A percentile compares a stretch with the other conserved stretches of the same genome.
Evolutionary conservation across 164 flowering plant genomes (phyloP).

Genomic region (Nymphaea thermarum): DNA sequence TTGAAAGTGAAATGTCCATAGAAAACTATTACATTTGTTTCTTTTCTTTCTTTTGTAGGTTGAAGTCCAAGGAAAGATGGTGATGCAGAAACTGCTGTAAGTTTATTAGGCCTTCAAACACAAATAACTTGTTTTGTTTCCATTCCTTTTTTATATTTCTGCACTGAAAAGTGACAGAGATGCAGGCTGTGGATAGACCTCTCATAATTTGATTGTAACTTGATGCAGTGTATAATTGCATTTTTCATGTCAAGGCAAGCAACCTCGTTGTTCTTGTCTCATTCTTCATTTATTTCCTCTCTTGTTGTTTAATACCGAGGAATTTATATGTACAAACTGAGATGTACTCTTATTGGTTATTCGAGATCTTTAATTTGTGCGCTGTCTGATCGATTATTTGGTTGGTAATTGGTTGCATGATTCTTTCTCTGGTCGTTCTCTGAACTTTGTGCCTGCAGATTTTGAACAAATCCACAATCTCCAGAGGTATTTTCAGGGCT

Average conservation of each 20-base stretch:
- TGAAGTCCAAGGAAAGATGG: conserved; percentile 11
- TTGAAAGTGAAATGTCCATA: no score
- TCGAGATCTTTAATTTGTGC: no score
- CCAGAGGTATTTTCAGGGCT: no score
- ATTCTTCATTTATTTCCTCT: conserved; percentile 1
- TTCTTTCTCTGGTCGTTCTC: no score
- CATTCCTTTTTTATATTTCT: conserved; percentile 7
- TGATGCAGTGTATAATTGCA: conserved; percentile 25
- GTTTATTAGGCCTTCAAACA: not conserved
- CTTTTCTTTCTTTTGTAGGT: conserved; percentile 12
- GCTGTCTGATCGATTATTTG: no score
- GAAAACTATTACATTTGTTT: not conserved
- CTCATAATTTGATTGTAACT: conserved; percentile 5
- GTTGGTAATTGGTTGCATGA: no score
- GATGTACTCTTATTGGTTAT: no score
- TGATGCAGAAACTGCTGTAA: conserved; percentile 2
- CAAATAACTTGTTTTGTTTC: conserved; percentile 4
- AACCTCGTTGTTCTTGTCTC: conserved; percentile 10
- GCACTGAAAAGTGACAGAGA: conserved; percentile 6
- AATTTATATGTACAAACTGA: no score
- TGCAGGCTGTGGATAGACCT: conserved; percentile 2
- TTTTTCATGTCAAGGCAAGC: conserved; percentile 11
- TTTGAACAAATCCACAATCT: no score
- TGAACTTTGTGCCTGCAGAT: no score
- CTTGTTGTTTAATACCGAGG: no score